A percentile compares a stretch with the other conserved stretches of the same genome.
Conservation (phyloP, 805 yeast species). For the Candida glaebosa region DNA sequence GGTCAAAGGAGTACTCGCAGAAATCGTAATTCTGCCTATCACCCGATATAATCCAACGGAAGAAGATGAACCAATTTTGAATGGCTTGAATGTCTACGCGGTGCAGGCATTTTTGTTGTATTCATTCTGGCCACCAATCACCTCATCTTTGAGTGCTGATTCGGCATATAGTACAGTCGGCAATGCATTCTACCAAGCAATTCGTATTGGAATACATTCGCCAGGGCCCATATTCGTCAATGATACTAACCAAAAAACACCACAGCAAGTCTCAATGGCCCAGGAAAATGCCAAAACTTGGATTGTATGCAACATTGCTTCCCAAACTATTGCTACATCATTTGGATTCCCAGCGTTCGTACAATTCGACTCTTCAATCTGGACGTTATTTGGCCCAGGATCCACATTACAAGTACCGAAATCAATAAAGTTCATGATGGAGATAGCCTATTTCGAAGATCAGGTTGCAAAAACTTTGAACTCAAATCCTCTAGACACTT, state of each 20-base stretch:
- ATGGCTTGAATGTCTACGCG: constrained; percentile 87
- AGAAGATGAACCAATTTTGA: constrained; percentile 75
- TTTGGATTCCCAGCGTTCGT: constrained; percentile 95
- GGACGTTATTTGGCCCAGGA: constrained; percentile 50
- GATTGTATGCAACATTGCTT: constrained; percentile 88
- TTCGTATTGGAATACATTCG: constrained; percentile 84
- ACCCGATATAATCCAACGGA: constrained; percentile 78
- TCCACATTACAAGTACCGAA: constrained; percentile 48
- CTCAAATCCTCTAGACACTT: constrained; percentile 61
- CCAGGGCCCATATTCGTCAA: constrained; percentile 24
- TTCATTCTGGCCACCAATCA: constrained; percentile 94
- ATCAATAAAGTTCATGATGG: constrained; percentile 71
- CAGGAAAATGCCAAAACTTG: constrained; percentile 86
- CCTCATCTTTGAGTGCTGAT: constrained; percentile 92
- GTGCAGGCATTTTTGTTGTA: constrained; percentile 89
- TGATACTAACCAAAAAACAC: constrained; percentile 50
- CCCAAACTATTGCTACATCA: constrained; percentile 86
- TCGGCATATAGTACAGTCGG: constrained; percentile 96
- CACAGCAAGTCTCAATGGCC: constrained; percentile 43
- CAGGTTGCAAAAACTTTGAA: constrained; percentile 77
- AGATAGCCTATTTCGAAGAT: constrained; percentile 81
- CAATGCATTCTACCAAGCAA: constrained; percentile 88
- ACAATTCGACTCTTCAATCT: constrained; percentile 70
- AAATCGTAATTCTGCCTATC: constrained; percentile 86
- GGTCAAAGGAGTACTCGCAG: constrained; percentile 76